Evolutionary conservation across 345 rosid species (phyloP), one percentile per base, ranked within the genome.

Genomic region (Pelargonium nanum): DNA sequence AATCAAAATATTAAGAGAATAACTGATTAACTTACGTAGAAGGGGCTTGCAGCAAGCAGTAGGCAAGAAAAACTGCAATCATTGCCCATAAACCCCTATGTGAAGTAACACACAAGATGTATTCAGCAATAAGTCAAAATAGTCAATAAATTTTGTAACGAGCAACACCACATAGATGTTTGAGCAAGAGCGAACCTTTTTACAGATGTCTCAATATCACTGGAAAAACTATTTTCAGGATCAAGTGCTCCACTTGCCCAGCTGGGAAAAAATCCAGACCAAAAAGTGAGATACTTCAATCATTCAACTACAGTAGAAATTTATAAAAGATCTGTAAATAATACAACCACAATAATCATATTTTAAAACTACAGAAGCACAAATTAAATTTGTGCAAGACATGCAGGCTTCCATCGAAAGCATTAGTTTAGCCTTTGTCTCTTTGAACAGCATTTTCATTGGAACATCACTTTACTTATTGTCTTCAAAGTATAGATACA

Each of bases 201-300:
- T 58, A 89, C 99, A 63, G 97, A 89, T 60, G 87, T 83, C 63
- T 87, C 96, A 58, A 85, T 67, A 71, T 93, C 95, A 60, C 77
- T 80, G 70, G 88, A 79, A 24, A 72, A 58, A 19, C 73, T 75
- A 26, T 74, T 74, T 65, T 93, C 89, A 63, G 95, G 90, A 80
- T 85, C 87, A 66, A 93, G 96, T 63, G 86, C 96, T 67, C 97
- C 99, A 71, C 99, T 93, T 19, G 86, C 94, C 99, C 99, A 93
- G 64, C 99, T 93, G 70, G 40, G 58, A 67, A 51, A 40, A 64
- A 26, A 68, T 21, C 34, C 61, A 65, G 34, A 60, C 53, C 24
- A 26, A 12, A 54, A 10, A 17, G 10, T 57, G 57, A 52, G 59
- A 48, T 1, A 60, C 23, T 55, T 32, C 13, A 48, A 2, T 25